Evolutionary conservation across 129 eudicot species (phyloP).

Genomic region (Flaveria trinervia): DNA sequence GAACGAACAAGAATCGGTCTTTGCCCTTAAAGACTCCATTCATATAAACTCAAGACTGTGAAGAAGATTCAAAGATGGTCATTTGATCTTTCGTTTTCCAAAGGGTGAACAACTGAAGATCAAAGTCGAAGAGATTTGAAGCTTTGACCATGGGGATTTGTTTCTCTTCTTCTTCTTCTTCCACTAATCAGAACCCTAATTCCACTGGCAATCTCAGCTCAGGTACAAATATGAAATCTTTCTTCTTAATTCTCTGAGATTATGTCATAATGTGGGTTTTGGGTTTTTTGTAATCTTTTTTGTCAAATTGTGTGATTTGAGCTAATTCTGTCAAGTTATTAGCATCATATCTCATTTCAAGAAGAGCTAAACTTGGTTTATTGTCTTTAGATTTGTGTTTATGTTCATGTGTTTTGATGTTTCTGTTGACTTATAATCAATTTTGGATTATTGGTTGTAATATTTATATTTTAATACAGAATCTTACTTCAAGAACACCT

Average conservation of each 20-base stretch:
- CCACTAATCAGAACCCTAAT: constrained; percentile 34
- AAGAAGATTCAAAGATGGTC: neutral
- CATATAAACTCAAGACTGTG: neutral
- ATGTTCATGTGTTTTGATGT: constrained; percentile 17
- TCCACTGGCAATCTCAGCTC: constrained; percentile 47
- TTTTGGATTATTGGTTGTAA: neutral
- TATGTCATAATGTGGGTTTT: neutral
- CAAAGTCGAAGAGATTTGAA: neutral
- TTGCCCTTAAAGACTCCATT: constrained; percentile 6
- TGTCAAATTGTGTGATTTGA: neutral
- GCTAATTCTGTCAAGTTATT: neutral
- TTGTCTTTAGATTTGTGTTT: neutral
- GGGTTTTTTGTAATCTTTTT: neutral
- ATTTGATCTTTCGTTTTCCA: constrained; percentile 3
- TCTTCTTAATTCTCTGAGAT: neutral
- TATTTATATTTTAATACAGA: neutral
- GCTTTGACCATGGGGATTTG: constrained; percentile 46
- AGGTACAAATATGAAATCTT: constrained; percentile 32
- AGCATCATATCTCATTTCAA: neutral
- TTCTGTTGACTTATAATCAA: constrained; percentile 6
- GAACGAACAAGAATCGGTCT: neutral
- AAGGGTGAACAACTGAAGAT: neutral
- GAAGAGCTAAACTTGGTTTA: neutral
- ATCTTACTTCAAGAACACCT: constrained; percentile 14
- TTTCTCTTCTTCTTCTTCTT: constrained; percentile 38